phyloP scores from a whole-genome alignment of 768 basidiomycete species.

The Boletus subparvulus region DNA sequence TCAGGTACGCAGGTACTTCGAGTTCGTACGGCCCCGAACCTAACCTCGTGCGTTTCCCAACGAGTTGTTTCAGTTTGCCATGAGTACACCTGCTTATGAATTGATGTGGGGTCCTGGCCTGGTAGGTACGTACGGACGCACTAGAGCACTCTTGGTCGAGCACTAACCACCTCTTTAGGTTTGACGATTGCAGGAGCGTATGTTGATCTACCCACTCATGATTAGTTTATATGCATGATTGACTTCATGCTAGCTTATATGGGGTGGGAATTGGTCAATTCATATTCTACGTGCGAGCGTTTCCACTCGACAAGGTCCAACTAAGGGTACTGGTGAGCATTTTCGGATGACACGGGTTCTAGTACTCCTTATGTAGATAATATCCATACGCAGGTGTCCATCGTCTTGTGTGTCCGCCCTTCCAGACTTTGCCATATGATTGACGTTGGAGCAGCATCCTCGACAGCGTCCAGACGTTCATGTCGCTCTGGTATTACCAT shows the following conservation, averaged over 20 bases:
- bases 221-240: background rate
- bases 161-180: constrained; percentile 20
- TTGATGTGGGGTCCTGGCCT: constrained; percentile 14
- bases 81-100: background rate
- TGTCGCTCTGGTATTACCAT: background rate
- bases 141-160: too few species aligned
- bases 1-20: too few species aligned
- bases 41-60: too few species aligned
- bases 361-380: background rate
- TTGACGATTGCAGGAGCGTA: constrained; percentile 12
- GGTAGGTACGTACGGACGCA: constrained; percentile 11
- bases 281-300: constrained; percentile 16
- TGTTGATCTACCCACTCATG: background rate
- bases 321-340: constrained; percentile 17
- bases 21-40: too few species aligned
- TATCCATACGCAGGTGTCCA: background rate
- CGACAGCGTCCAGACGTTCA: constrained; percentile 3
- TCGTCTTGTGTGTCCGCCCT: constrained; percentile 8
- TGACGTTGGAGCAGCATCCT: constrained; percentile 9
- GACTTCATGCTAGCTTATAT: constrained; percentile 16
- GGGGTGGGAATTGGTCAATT: constrained; percentile 19
- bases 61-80: background rate
- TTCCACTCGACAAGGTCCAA: constrained; percentile 12
- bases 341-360: background rate
- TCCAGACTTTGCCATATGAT: background rate